A percentile compares a stretch with the other conserved stretches of the same genome.
Evolutionary conservation across 2,329 filamentous ascomycete species (phyloP).

Genomic region (Helminthosporium solani): DNA sequence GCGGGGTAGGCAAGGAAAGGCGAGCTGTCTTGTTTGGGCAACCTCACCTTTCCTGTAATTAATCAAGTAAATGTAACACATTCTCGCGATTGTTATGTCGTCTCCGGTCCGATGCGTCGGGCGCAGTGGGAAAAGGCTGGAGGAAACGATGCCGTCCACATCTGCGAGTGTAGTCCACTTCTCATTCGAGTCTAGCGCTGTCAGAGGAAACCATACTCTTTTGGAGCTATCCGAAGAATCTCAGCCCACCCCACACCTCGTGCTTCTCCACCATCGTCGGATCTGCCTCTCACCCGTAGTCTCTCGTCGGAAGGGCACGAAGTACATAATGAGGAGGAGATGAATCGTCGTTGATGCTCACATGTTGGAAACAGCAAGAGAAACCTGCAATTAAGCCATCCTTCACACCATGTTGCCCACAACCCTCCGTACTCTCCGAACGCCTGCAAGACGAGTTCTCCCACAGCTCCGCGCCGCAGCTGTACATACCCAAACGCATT

Average conservation of each 20-base stretch:
- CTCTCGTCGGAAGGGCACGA: slow-evolving; percentile 12
- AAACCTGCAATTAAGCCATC: slow-evolving; percentile 2
- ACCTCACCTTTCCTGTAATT: not conserved
- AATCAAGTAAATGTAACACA: too few species aligned
- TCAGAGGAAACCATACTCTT: slow-evolving; percentile 15
- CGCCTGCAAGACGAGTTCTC: slow-evolving; percentile 18
- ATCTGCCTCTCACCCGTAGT: not conserved
- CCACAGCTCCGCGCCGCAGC: slow-evolving; percentile 29
- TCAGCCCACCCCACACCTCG: slow-evolving; percentile 1
- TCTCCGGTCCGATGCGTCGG: not conserved
- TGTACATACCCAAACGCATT: slow-evolving; percentile 14
- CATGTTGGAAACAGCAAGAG: not conserved
- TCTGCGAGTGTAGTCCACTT: not conserved
- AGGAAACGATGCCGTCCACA: slow-evolving; percentile 13
- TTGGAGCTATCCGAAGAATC: slow-evolving; percentile 11
- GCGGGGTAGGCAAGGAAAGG: slow-evolving; percentile 11
- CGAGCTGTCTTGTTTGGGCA: slow-evolving; percentile 13
- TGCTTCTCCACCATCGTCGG: not conserved
- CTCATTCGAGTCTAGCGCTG: not conserved
- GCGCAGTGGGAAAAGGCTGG: not conserved
- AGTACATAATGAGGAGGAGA: slow-evolving; percentile 10
- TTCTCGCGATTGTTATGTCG: too few species aligned
- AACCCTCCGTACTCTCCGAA: slow-evolving; percentile 28
- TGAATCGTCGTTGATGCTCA: slow-evolving; percentile 3
- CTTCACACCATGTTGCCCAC: slow-evolving; percentile 29